Conservation (phyloP, 352 stramenopile species). For the Aphanomyces cochlioides region DNA sequence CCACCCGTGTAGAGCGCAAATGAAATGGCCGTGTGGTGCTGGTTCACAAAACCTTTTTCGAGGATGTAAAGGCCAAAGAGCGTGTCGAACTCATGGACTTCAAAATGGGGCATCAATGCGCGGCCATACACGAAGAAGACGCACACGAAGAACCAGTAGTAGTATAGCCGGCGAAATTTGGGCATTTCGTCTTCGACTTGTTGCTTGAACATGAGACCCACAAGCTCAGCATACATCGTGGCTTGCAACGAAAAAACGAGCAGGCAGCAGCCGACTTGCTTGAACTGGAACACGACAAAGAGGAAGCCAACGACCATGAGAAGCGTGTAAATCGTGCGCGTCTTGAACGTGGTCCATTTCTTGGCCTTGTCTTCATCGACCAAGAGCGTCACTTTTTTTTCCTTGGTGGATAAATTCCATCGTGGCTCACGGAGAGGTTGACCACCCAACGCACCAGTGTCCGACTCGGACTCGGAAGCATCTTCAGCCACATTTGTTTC, state of each 20-base stretch:
- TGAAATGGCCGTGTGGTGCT: conserved; percentile 30
- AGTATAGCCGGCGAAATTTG: conserved; percentile 38
- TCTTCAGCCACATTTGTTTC: not conserved
- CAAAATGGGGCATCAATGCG: conserved; percentile 30
- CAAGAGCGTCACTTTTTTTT: conserved; percentile 30
- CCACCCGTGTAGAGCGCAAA: conserved; percentile 36
- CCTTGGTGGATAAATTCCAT: conserved; percentile 20
- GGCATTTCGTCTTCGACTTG: conserved; percentile 37
- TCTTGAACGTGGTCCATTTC: conserved; percentile 29
- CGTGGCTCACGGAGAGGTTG: conserved; percentile 8
- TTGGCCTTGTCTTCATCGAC: conserved; percentile 31
- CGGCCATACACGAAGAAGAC: conserved; percentile 34
- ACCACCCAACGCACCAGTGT: not conserved
- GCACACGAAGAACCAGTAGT: conserved; percentile 39
- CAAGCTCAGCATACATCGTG: conserved; percentile 39
- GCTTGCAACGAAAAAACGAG: conserved; percentile 38
- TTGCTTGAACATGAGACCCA: conserved; percentile 35
- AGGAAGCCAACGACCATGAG: conserved; percentile 37
- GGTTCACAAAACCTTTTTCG: conserved; percentile 30
- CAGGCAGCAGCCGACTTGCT: conserved; percentile 33
- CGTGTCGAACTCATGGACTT: conserved; percentile 31
- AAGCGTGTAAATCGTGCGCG: conserved; percentile 33
- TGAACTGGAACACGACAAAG: conserved; percentile 33
- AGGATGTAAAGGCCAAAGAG: conserved; percentile 34
- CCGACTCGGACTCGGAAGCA: conserved; percentile 13